Base-by-base conservation (phyloP, 1,139 yeast species). In the Komagataea norvegica region DNA sequence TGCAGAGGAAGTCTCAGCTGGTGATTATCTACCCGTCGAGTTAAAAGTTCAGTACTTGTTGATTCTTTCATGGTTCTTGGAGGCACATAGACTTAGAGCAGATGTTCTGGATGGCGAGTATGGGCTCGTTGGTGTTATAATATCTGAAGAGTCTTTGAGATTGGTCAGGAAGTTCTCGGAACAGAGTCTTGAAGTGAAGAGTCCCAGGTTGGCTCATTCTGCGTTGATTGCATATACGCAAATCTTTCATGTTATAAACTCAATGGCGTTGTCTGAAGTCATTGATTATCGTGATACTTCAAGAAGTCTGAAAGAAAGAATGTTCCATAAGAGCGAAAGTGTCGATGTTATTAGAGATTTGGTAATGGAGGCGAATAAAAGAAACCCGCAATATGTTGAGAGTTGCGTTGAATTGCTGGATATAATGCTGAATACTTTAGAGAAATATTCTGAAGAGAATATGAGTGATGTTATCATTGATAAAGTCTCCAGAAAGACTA, bases 41-140 rank as follows among this genome's bases (percentile, higher is more conserved):
- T 40, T 42, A 5, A 60, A 59, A 35, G 56, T 65, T 38, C 75
- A 77, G 36, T 88, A 73, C 56, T 72, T 85, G 38, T 67, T 75
- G 43, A 65, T 86, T 5, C 64, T 74, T 8, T 69, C 88, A 0
- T 91, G 96, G 96, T 83, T 87, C 51, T 52, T 77, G 23, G 69
- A 61, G 36, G 71, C 59, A 41, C 70, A 68, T 41, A 56, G 64
- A 24, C 43, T 42, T 25, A 51, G 61, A 49, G 54, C 52, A 29
- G 46, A 42, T 13, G 21, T 38, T n/a, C 38, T 51, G 20, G 13
- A 24, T 35, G 35, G 37, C 3, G 80, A 80, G 43, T 80, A 68
- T 54, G 79, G 82, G 1, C 71, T 79, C 3, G 73, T 88, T 4
- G 86, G 85, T 4, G 74, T 75, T 5, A 81, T 79, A 1, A 62